Evolutionary conservation across 2,329 filamentous ascomycete genomes (phyloP).

Genomic region (Aspergillus cejpii): DNA sequence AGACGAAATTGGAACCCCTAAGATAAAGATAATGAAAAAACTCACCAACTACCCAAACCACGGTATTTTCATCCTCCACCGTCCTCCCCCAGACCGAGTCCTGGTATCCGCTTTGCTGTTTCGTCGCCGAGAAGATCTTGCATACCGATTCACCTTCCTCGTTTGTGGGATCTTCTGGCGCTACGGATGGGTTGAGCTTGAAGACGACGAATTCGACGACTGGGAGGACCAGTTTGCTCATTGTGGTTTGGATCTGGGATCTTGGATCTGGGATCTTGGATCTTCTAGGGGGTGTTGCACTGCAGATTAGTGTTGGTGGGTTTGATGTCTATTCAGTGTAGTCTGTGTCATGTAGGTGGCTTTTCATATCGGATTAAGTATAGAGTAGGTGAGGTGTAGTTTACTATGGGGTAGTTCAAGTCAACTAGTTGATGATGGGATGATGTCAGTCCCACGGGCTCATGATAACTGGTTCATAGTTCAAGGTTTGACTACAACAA

Average conservation of each 20-base stretch:
- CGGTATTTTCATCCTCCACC: constrained; percentile 30
- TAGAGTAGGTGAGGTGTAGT: not conserved
- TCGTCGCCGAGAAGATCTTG: constrained; percentile 23
- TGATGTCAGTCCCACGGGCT: constrained; percentile 6
- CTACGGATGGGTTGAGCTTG: constrained; percentile 32
- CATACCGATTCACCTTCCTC: constrained; percentile 29
- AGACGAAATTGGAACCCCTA: too few species aligned
- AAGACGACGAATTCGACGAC: constrained; percentile 36
- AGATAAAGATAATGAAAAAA: not conserved
- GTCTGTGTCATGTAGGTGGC: not conserved
- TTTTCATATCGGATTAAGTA: not conserved
- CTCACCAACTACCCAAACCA: constrained; percentile 37
- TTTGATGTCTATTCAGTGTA: not conserved
- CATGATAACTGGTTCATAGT: not conserved
- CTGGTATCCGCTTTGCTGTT: constrained; percentile 31
- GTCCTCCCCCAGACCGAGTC: constrained; percentile 35
- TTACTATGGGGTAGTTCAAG: not conserved
- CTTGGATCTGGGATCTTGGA: too few species aligned
- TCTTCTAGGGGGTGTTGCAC: not conserved
- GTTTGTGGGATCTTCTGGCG: constrained; percentile 33
- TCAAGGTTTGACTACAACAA: not conserved
- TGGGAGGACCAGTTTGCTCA: constrained; percentile 18
- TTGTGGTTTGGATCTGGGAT: too few species aligned
- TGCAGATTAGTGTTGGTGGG: not conserved
- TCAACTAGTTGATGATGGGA: constrained; percentile 1